These are phyloP conservation scores for Heterobasidion irregulare DNA, from an alignment of 1,284 basidiomycete species.

Conservation along the genomic window DNA sequence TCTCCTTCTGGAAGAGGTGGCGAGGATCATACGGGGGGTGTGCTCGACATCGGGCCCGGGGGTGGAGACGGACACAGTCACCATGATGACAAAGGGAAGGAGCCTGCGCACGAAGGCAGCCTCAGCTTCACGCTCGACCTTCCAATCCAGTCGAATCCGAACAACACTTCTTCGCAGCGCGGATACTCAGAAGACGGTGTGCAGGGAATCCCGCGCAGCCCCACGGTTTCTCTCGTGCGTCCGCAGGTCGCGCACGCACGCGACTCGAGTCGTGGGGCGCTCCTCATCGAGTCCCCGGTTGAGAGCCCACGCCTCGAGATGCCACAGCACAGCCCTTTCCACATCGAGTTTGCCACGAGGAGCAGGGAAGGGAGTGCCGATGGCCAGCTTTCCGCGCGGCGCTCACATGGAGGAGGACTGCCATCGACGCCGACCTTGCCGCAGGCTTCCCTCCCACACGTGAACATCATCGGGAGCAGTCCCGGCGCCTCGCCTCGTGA, in stretches of 20 bases:
- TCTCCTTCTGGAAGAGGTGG: conserved; percentile 1
- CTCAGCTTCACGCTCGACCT: conserved; percentile 14
- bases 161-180: conserved; percentile 2
- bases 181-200: conserved; percentile 9
- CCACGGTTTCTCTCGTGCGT: conserved; percentile 11
- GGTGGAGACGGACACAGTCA: background rate
- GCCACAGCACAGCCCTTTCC: background rate
- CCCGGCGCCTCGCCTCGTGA: background rate
- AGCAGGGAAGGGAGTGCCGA: background rate
- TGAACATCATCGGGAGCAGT: background rate
- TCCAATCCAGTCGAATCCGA: conserved; percentile 7
- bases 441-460: background rate
- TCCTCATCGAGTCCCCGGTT: conserved; percentile 5
- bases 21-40: conserved; percentile 5
- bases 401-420: background rate
- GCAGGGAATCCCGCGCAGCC: conserved; percentile 13
- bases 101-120: conserved; percentile 5
- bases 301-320: conserved; percentile 2
- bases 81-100: background rate
- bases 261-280: conserved; percentile 9
- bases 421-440: conserved; percentile 4
- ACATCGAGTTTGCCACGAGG: background rate
- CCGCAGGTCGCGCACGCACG: conserved; percentile 6
- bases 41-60: conserved; percentile 11
- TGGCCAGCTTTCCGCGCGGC: background rate